Evolutionary conservation across 768 basidiomycete genomes (phyloP).

Genomic region (Suillus luteus): DNA sequence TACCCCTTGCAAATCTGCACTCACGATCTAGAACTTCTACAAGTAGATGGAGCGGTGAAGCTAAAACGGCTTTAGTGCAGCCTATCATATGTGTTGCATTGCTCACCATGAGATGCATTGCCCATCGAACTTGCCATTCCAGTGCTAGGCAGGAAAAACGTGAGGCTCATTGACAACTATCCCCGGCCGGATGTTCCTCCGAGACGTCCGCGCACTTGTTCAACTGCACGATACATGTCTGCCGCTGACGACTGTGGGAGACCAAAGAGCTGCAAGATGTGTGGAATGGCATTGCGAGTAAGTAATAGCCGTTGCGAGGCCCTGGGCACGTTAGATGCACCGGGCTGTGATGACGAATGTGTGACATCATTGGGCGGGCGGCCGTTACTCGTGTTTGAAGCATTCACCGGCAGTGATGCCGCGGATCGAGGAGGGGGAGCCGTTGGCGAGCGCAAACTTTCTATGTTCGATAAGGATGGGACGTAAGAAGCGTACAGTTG

Average conservation of each 20-base stretch:
- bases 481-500: slow-evolving; percentile 47
- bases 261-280: slow-evolving; percentile 47
- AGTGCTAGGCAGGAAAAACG: not conserved
- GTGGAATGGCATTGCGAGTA: slow-evolving; percentile 53
- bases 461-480: slow-evolving; percentile 19
- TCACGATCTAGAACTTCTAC: not conserved
- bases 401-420: not conserved
- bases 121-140: not conserved
- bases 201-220: slow-evolving; percentile 49
- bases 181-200: slow-evolving; percentile 15
- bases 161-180: not conserved
- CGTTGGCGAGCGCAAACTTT: slow-evolving; percentile 12
- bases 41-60: not conserved
- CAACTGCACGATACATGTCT: slow-evolving; percentile 65
- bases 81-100: slow-evolving; percentile 15
- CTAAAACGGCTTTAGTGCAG: slow-evolving; percentile 6
- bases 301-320: slow-evolving; percentile 44
- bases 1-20: not conserved
- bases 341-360: slow-evolving; percentile 7
- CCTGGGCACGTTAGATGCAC: slow-evolving; percentile 8
- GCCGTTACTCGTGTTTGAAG: not conserved
- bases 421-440: slow-evolving; percentile 13
- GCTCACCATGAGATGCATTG: slow-evolving; percentile 14
- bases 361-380: not conserved
- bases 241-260: slow-evolving; percentile 46